phyloP scores from a whole-genome alignment of 345 rosid genomes.

The Raphanus sativus region DNA sequence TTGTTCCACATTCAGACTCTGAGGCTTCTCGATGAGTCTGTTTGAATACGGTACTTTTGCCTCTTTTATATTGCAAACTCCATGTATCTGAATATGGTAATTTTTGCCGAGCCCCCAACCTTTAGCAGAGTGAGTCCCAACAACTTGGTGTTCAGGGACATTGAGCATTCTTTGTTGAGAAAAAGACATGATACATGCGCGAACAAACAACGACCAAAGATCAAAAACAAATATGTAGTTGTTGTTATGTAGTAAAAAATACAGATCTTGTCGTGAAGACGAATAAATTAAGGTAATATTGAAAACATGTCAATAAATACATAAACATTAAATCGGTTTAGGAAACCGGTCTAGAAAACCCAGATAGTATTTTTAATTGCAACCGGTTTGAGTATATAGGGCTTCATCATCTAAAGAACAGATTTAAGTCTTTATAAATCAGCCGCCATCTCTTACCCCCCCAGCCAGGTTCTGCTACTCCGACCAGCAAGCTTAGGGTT shows the following conservation, averaged over 20 bases:
- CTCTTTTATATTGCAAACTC: too few species aligned
- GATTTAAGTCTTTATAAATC: not conserved
- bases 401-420: not conserved
- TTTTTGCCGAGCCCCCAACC: too few species aligned
- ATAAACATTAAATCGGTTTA: not conserved
- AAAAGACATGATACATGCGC: too few species aligned
- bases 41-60: too few species aligned
- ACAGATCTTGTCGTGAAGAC: slow-evolving; percentile 5
- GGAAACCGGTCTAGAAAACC: slow-evolving; percentile 27
- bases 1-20: too few species aligned
- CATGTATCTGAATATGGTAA: too few species aligned
- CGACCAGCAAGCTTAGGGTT: slow-evolving; percentile 32
- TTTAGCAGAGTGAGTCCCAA: too few species aligned
- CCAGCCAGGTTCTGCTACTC: not conserved
- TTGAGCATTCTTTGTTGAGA: too few species aligned
- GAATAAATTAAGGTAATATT: not conserved
- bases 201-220: not conserved
- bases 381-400: slow-evolving; percentile 29
- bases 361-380: too few species aligned
- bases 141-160: too few species aligned
- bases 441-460: slow-evolving; percentile 26
- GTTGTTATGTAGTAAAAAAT: not conserved
- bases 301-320: not conserved
- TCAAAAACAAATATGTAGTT: not conserved
- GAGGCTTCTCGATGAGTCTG: too few species aligned